A percentile compares a stretch with the other conserved stretches of the same genome.
Evolutionary conservation across 345 rosid species (phyloP).

Genomic region (sweet orange (Citrus sinensis)): DVS_A1.0 CM039169.1:192001-192500

Average conservation of each 20-base stretch:
- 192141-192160: background rate
- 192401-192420: background rate
- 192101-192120: background rate
- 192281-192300: background rate
- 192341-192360: background rate
- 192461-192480: constrained; percentile 97
- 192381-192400: background rate
- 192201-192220: too few species aligned
- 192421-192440: background rate
- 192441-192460: constrained; percentile 86
- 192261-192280: background rate
- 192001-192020: background rate
- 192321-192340: background rate
- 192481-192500: constrained; percentile 73
- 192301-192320: background rate
- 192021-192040: background rate
- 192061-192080: background rate
- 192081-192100: background rate
- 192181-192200: background rate
- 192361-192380: too few species aligned
- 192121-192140: background rate
- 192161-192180: background rate
- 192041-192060: background rate
- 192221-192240: too few species aligned
- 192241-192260: too few species aligned